Conservation (phyloP, 202 grass and related monocot genomes). For the Dendrocalamus latiflorus region DNA sequence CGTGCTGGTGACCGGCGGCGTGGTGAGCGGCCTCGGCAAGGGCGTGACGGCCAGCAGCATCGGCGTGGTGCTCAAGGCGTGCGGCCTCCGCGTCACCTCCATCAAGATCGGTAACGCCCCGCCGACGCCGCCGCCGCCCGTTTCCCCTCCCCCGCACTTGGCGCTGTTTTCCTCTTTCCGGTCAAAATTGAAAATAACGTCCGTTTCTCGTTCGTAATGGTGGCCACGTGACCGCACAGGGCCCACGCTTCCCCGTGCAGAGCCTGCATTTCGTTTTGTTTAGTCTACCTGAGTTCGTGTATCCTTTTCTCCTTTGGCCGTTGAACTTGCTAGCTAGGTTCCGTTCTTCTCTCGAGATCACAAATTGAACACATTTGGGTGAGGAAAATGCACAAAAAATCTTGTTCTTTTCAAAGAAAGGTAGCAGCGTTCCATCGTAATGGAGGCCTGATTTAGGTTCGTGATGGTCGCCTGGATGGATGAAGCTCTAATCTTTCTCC, state of each 20-base stretch:
- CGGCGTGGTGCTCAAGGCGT: slow-evolving; percentile 80
- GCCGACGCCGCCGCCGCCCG: background rate
- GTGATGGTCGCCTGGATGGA: background rate
- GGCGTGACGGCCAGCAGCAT: slow-evolving; percentile 91
- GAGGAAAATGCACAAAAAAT: background rate
- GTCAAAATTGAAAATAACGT: background rate
- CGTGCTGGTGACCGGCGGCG: slow-evolving; percentile 80
- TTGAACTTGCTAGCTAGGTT: background rate
- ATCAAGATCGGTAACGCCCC: slow-evolving; percentile 78
- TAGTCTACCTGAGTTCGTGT: slow-evolving; percentile 7
- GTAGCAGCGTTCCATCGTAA: slow-evolving; percentile 17
- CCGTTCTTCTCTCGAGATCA: background rate
- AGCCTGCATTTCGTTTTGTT: background rate
- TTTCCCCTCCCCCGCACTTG: background rate
- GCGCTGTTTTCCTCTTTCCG: background rate
- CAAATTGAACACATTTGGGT: background rate
- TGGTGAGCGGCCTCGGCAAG: slow-evolving; percentile 83
- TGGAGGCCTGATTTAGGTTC: background rate
- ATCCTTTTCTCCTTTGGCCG: background rate
- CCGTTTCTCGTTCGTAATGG: slow-evolving; percentile 32
- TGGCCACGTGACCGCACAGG: slow-evolving; percentile 44
- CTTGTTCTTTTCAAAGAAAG: background rate
- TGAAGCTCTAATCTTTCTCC: slow-evolving; percentile 1
- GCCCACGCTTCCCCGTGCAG: slow-evolving; percentile 25
- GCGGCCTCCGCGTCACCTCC: slow-evolving; percentile 83